Percentiles rank a stretch among this genome's conserved stretches.
Conservation (phyloP, 1,284 basidiomycete species). For the Moesziomyces globuligerus region DNA sequence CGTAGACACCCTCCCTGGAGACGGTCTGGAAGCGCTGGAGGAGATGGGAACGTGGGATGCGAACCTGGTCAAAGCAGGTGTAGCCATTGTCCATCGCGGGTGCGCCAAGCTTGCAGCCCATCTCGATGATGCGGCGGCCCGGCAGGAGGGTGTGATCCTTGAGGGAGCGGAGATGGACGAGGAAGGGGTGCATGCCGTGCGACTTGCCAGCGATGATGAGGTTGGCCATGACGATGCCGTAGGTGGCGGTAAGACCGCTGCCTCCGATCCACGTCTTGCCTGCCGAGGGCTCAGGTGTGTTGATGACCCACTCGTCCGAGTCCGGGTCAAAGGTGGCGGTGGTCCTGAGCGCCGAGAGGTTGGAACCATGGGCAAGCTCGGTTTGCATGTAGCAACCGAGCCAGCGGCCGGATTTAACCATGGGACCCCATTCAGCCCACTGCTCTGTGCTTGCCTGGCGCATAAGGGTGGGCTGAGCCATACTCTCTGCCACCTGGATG, state of each 20-base stretch:
- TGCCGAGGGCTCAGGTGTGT: slow-evolving; percentile 48
- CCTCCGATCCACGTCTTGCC: slow-evolving; percentile 59
- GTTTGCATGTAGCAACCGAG: slow-evolving; percentile 59
- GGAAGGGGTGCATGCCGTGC: slow-evolving; percentile 60
- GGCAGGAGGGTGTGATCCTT: slow-evolving; percentile 47
- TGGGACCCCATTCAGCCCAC: slow-evolving; percentile 51
- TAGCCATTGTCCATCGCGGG: slow-evolving; percentile 59
- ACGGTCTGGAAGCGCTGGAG: slow-evolving; percentile 53
- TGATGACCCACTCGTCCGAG: slow-evolving; percentile 48
- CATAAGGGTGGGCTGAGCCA: slow-evolving; percentile 57
- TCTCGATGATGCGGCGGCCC: slow-evolving; percentile 47
- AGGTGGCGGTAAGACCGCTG: slow-evolving; percentile 52
- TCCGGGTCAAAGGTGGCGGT: slow-evolving; percentile 47
- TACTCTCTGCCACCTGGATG: slow-evolving; percentile 56
- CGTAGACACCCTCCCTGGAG: slow-evolving; percentile 42
- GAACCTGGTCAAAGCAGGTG: slow-evolving; percentile 43
- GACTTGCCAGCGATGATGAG: slow-evolving; percentile 45
- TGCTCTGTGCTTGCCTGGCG: slow-evolving; percentile 47
- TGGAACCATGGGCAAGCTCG: slow-evolving; percentile 55
- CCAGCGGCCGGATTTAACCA: slow-evolving; percentile 45
- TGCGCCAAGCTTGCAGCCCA: slow-evolving; percentile 54
- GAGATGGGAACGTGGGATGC: slow-evolving; percentile 46
- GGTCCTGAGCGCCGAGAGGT: slow-evolving; percentile 53
- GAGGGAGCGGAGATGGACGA: slow-evolving; percentile 53
- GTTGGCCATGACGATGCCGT: slow-evolving; percentile 56